Conservation (phyloP, 208 protist species). For the Borovskyia barvae region DNA sequence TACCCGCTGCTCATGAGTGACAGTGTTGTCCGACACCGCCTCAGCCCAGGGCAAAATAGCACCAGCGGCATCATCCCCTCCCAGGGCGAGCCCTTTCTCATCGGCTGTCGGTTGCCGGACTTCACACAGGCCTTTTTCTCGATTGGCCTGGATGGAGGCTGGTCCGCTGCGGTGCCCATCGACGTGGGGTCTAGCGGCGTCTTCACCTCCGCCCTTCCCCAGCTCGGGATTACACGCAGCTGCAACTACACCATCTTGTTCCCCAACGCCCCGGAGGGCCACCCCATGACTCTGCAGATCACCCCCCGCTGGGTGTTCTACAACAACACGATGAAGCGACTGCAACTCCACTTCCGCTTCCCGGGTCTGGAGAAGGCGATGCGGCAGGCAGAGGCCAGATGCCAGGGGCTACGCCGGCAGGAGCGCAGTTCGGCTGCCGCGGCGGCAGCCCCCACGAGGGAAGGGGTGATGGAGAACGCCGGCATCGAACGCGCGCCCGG, state of each 20-base stretch:
- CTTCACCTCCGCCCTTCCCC: slow-evolving; percentile 37
- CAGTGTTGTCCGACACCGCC: slow-evolving; percentile 37
- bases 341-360: slow-evolving; percentile 60
- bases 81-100: slow-evolving; percentile 66
- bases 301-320: slow-evolving; percentile 78
- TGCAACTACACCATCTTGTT: slow-evolving; percentile 82
- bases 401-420: slow-evolving; percentile 12
- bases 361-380: slow-evolving; percentile 27
- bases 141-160: slow-evolving; percentile 68
- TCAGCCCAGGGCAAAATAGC: slow-evolving; percentile 52
- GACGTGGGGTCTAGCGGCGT: slow-evolving; percentile 68
- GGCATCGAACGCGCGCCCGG: neutral
- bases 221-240: slow-evolving; percentile 51
- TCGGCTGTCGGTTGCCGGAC: slow-evolving; percentile 56
- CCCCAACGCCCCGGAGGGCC: slow-evolving; percentile 62
- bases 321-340: slow-evolving; percentile 63
- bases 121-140: slow-evolving; percentile 53
- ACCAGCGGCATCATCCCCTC: slow-evolving; percentile 76
- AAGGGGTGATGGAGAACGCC: no score
- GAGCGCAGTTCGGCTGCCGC: neutral
- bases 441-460: neutral
- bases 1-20: slow-evolving; percentile 74
- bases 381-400: slow-evolving; percentile 21
- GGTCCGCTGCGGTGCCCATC: slow-evolving; percentile 55
- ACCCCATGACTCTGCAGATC: slow-evolving; percentile 61